Conservation (phyloP, 2,329 filamentous ascomycete species). For the Pseudogymnoascus sp. region DNA sequence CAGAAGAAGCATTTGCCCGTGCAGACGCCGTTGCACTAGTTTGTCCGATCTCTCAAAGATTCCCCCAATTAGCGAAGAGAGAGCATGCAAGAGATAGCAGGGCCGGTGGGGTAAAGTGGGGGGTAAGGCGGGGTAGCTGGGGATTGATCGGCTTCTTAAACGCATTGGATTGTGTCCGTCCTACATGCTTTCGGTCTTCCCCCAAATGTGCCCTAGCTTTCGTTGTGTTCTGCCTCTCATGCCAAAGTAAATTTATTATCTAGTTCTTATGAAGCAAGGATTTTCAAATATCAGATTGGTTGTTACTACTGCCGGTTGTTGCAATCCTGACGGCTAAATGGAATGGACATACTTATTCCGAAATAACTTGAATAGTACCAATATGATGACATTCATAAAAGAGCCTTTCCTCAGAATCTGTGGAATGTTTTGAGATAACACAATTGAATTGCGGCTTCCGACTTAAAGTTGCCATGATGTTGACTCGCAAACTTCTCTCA, state of each 20-base stretch:
- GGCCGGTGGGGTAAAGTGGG: background rate
- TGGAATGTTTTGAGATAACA: background rate
- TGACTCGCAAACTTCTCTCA: background rate
- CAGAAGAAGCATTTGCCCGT: background rate
- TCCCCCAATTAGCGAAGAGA: background rate
- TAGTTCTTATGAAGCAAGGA: background rate
- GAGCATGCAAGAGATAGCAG: background rate
- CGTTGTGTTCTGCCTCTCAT: background rate
- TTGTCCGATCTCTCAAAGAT: background rate
- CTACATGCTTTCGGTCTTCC: background rate
- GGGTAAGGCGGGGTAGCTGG: background rate
- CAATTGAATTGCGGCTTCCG: background rate
- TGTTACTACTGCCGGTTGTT: background rate
- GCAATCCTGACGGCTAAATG: background rate
- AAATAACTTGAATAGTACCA: background rate
- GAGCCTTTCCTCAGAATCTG: background rate
- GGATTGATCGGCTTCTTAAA: background rate
- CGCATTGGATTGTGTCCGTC: background rate
- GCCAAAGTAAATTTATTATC: background rate
- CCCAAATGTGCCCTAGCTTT: background rate
- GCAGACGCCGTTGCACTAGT: background rate
- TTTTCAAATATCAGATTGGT: background rate
- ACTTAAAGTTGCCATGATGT: background rate
- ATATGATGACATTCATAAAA: background rate
- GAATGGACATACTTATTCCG: background rate